These are phyloP conservation scores for Botrytis elliptica DNA, from an alignment of 2,329 filamentous ascomycete genomes.

Conservation along the genomic window DNA sequence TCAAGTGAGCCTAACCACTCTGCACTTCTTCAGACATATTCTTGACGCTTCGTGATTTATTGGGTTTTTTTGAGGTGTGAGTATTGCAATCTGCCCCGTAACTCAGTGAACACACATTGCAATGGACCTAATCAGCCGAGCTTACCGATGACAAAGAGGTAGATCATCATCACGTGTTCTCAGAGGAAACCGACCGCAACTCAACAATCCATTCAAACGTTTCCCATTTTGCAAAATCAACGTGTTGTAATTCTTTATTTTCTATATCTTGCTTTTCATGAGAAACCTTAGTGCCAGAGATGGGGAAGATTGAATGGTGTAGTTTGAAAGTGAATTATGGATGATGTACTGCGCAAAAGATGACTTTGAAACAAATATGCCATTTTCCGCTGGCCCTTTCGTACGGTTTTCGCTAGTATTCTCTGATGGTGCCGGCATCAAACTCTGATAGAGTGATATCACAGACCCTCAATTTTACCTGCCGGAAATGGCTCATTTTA, in stretches of 20 bases:
- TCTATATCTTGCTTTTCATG: neutral
- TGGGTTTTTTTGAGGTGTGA: neutral
- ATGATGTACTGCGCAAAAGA: neutral
- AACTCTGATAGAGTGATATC: too few relatives aligned
- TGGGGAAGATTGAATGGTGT: rapidly evolving
- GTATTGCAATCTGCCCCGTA: neutral
- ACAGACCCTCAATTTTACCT: too few relatives aligned
- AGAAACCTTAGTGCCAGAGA: neutral
- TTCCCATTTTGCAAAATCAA: neutral
- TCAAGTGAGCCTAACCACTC: neutral
- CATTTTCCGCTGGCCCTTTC: too few relatives aligned
- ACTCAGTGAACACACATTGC: neutral
- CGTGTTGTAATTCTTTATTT: neutral
- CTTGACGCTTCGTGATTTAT: neutral
- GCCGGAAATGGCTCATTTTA: too few relatives aligned
- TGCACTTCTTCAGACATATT: neutral
- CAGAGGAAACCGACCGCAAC: neutral
- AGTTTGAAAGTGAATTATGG: neutral
- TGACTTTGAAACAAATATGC: neutral
- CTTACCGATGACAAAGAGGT: neutral
- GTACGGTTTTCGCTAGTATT: too few relatives aligned
- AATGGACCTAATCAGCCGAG: neutral
- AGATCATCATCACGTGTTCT: neutral
- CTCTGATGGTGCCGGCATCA: neutral
- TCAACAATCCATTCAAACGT: neutral